Conservation (phyloP, 1,284 basidiomycete species). For the Leucoagaricus sp. region DNA sequence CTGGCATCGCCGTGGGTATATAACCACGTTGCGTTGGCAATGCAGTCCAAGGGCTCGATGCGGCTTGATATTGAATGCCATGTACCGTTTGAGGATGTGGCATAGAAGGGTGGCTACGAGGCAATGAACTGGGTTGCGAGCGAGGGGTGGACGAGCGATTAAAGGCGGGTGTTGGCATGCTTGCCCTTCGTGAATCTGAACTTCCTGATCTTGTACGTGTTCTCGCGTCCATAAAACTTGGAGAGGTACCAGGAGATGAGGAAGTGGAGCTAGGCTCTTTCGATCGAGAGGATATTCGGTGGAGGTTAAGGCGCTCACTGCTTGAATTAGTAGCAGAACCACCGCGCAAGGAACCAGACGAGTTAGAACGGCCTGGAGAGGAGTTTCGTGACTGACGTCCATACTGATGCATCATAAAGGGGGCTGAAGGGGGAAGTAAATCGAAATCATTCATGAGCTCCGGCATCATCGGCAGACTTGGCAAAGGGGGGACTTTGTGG, state of each 20-base stretch:
- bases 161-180: constrained; percentile 6
- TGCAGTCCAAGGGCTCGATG: constrained; percentile 39
- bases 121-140: constrained; percentile 21
- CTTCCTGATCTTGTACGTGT: constrained; percentile 24
- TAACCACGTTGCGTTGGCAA: constrained; percentile 33
- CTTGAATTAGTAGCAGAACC: constrained; percentile 29
- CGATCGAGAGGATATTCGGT: constrained; percentile 13
- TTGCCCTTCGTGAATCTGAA: constrained; percentile 28
- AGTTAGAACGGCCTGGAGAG: constrained; percentile 28
- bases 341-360: constrained; percentile 22
- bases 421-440: constrained; percentile 69
- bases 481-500: constrained; percentile 30
- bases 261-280: constrained; percentile 8
- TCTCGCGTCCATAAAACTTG: constrained; percentile 2
- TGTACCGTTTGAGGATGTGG: constrained; percentile 18
- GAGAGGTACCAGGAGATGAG: constrained; percentile 13
- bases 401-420: constrained; percentile 69
- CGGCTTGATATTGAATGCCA: constrained; percentile 18
- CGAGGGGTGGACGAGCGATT: constrained; percentile 23
- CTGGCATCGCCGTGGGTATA: constrained; percentile 28
- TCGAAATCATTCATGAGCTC: constrained; percentile 49
- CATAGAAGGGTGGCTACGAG: constrained; percentile 28
- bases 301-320: constrained; percentile 28
- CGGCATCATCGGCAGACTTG: constrained; percentile 27
- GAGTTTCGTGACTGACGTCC: constrained; percentile 32